Base-by-base conservation (phyloP, 352 stramenopile species). In the Pythium brachiatum region DNA sequence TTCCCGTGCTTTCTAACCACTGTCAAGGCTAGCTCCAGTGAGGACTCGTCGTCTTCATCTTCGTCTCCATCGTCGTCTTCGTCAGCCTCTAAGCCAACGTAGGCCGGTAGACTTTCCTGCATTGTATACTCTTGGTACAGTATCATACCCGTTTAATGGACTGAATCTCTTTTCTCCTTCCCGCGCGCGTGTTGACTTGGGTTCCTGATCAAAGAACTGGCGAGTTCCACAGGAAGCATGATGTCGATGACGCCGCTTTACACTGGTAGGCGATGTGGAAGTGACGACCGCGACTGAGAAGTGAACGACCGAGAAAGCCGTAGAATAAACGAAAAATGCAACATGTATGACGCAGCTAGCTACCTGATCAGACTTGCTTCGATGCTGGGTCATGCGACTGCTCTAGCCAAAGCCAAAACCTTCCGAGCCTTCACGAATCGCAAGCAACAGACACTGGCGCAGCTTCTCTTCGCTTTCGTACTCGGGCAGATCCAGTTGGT, bases 381-480 rank as follows among this genome's bases (percentile, higher is more conserved):
- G 66, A 23, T 8, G 50, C 31, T 48, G 41, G 20, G 11, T 27
- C 41, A 7, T 27, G 41, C 11, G 8, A 1, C 23, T 20, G 3
- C 18, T 52, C 44, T 97, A 99, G 60, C 96, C 97, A 82, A 99
- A 99, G 20, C 96, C 88, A 84, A 99, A 99, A 9, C 94, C 97
- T 58, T 98, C 94, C 38, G 89, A 93, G 60, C 97, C 97, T 87
- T 99, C 97, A 25, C 94, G 97, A 44, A 99, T 99, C 2, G 97
- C 97, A 53, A 98, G 90, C 23, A 99, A 62, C 25, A 99, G 70
- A 64, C 98, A 97, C 67, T 99, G 94, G 71, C 94, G 96, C 66
- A 99, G 81, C 76, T 98, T 97, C 43, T 99, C 97, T 69, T 99
- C 93, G 67, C 79, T 98, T 44, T 94, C 90, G 79, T 99, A 99